Percentiles rank a stretch among this genome's conserved stretches.
phyloP scores from a whole-genome alignment of 306 rosid species.

The Purshia tridentata region DNA sequence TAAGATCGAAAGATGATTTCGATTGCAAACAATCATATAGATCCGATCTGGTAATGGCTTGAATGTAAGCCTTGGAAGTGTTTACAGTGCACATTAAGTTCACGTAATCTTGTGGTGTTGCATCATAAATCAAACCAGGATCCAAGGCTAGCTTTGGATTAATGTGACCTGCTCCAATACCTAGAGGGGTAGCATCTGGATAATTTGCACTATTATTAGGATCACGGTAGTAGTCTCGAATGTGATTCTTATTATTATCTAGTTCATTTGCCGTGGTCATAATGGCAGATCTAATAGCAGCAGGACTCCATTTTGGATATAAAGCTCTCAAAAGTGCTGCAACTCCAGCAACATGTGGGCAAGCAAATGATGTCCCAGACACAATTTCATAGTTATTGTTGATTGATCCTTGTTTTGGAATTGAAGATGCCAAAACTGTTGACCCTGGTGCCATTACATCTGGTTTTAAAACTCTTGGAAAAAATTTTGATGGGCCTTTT shows the following conservation, averaged over 20 bases:
- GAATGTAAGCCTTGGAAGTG: background rate
- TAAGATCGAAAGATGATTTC: background rate
- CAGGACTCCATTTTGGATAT: background rate
- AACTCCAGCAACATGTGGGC: background rate
- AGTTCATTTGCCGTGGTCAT: background rate
- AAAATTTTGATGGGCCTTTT: background rate
- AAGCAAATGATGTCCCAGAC: background rate
- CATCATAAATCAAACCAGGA: constrained; percentile 12
- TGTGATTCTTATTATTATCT: background rate
- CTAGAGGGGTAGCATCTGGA: background rate
- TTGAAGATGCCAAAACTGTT: background rate
- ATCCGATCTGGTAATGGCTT: background rate
- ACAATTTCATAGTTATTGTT: background rate
- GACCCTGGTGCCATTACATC: constrained; percentile 11
- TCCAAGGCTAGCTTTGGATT: background rate
- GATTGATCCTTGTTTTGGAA: background rate
- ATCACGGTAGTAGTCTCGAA: background rate
- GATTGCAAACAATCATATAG: too few relatives aligned
- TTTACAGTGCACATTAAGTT: too few relatives aligned
- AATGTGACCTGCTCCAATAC: background rate
- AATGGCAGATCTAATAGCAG: constrained; percentile 5
- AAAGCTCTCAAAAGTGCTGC: background rate
- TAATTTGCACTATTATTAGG: background rate
- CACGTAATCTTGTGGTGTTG: background rate
- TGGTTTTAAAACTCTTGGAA: constrained; percentile 1